A percentile compares a stretch with the other conserved stretches of the same genome.
These are phyloP conservation scores for Neurospora sublineolata DNA, from an alignment of 495 filamentous ascomycete genomes.

Conservation along the genomic window DNA sequence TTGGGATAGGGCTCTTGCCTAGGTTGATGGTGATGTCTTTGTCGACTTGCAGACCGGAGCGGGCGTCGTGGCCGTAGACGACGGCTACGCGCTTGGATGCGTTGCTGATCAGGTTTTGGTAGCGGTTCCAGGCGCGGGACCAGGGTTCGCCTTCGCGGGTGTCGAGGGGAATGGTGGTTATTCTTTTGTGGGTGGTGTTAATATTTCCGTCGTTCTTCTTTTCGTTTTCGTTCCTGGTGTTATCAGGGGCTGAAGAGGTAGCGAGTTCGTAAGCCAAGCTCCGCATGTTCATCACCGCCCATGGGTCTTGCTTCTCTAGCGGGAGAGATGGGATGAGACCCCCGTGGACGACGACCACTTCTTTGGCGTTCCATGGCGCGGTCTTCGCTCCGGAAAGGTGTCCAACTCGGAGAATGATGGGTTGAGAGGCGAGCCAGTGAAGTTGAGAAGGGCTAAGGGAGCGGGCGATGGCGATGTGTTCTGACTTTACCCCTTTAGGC, in stretches of 20 bases:
- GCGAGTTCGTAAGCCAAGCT: constrained; percentile 38
- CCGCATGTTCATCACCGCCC: constrained; percentile 84
- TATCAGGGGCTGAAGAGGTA: neutral
- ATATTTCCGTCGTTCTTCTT: neutral
- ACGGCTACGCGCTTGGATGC: constrained; percentile 32
- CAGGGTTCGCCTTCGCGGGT: constrained; percentile 49
- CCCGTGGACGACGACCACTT: constrained; percentile 69
- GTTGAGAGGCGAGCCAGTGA: constrained; percentile 57
- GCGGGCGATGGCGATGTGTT: constrained; percentile 21
- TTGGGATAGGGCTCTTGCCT: neutral
- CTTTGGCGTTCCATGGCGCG: constrained; percentile 34
- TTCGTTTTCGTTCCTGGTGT: neutral
- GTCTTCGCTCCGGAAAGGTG: constrained; percentile 28
- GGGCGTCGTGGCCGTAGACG: constrained; percentile 83
- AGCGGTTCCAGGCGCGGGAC: constrained; percentile 46
- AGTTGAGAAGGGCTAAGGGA: constrained; percentile 40
- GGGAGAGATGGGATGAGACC: constrained; percentile 66
- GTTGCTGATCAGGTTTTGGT: constrained; percentile 17
- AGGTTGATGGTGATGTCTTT: constrained; percentile 8
- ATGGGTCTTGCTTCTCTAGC: constrained; percentile 65
- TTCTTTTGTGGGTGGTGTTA: neutral
- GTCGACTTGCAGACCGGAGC: constrained; percentile 46
- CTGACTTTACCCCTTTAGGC: constrained; percentile 12
- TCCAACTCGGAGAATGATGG: constrained; percentile 64
- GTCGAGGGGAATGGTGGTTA: constrained; percentile 48